phyloP scores from a whole-genome alignment of 2,329 filamentous ascomycete genomes.

The Aspergillus pseudoviridinutans region DNA sequence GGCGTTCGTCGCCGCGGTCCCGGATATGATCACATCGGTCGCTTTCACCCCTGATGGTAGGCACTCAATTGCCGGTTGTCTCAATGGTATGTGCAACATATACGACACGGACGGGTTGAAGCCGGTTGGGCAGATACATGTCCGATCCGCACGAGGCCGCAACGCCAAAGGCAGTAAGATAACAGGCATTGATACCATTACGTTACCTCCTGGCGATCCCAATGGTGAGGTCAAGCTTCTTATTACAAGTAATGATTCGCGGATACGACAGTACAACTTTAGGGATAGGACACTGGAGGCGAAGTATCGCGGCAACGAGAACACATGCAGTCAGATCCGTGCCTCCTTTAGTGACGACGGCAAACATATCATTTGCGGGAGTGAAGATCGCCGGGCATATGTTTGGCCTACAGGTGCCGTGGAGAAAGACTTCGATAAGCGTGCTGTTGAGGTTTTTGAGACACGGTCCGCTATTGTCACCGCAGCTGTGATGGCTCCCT shows the following conservation, averaged over 20 bases:
- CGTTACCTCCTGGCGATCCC: conserved; percentile 52
- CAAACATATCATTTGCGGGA: conserved; percentile 83
- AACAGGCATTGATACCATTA: conserved; percentile 79
- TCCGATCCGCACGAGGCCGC: conserved; percentile 85
- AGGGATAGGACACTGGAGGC: conserved; percentile 78
- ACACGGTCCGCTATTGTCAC: conserved; percentile 87
- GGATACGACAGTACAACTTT: conserved; percentile 84
- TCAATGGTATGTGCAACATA: conserved; percentile 82
- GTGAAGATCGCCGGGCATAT: conserved; percentile 84
- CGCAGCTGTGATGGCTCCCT: conserved; percentile 79
- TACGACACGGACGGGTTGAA: conserved; percentile 91
- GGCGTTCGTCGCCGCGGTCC: conserved; percentile 70
- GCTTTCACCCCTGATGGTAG: conserved; percentile 91
- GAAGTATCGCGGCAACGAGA: conserved; percentile 90
- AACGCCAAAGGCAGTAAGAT: conserved; percentile 98
- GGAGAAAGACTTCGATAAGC: conserved; percentile 72
- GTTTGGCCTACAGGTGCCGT: conserved; percentile 71
- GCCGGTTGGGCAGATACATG: conserved; percentile 78
- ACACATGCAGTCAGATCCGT: conserved; percentile 83
- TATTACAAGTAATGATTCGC: conserved; percentile 91
- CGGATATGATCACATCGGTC: conserved; percentile 90
- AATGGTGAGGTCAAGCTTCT: conserved; percentile 74
- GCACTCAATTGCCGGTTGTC: conserved; percentile 79
- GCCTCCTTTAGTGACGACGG: conserved; percentile 86
- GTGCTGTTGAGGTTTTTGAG: conserved; percentile 83